Evolutionary conservation across 23 red algal genomes (phyloP).

Genomic region (Agarophyton chilense): DNA sequence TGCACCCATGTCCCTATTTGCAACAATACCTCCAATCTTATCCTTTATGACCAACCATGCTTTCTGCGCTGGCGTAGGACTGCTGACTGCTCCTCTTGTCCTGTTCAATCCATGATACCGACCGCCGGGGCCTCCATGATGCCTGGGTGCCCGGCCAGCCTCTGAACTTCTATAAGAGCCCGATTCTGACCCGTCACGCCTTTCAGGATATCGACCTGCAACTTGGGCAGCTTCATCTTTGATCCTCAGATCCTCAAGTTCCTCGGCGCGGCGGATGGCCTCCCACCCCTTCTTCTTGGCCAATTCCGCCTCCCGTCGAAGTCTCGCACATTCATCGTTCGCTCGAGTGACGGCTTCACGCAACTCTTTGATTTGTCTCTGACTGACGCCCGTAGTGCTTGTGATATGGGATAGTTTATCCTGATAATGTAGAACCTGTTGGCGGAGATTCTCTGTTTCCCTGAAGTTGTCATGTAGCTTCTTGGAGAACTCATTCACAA

Average conservation of each 20-base stretch:
- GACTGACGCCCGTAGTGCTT: slow-evolving; percentile 53
- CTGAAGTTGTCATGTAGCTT: slow-evolving; percentile 70
- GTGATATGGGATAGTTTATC: slow-evolving; percentile 62
- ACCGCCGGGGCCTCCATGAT: slow-evolving; percentile 24
- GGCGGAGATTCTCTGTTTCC: slow-evolving; percentile 55
- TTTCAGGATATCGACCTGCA: slow-evolving; percentile 37
- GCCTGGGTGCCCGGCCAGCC: not conserved
- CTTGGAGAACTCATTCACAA: slow-evolving; percentile 66
- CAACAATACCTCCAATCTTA: slow-evolving; percentile 59
- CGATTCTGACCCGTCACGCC: slow-evolving; percentile 40
- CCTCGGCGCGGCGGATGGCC: slow-evolving; percentile 52
- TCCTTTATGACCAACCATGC: slow-evolving; percentile 67
- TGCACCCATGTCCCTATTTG: slow-evolving; percentile 15
- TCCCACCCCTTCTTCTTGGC: slow-evolving; percentile 56
- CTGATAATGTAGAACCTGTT: slow-evolving; percentile 59
- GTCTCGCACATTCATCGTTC: slow-evolving; percentile 57
- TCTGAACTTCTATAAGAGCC: slow-evolving; percentile 44
- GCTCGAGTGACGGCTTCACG: slow-evolving; percentile 60
- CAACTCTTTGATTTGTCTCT: slow-evolving; percentile 61
- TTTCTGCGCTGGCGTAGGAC: slow-evolving; percentile 48
- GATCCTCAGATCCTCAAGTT: slow-evolving; percentile 53
- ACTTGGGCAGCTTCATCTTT: slow-evolving; percentile 31
- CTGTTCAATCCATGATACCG: slow-evolving; percentile 43
- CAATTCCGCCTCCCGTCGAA: slow-evolving; percentile 58
- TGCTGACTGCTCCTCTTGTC: slow-evolving; percentile 1